A percentile compares a stretch with the other conserved stretches of the same genome.
phyloP scores from a whole-genome alignment of 352 stramenopile species.

The Stramenopiles sp. region DNA sequence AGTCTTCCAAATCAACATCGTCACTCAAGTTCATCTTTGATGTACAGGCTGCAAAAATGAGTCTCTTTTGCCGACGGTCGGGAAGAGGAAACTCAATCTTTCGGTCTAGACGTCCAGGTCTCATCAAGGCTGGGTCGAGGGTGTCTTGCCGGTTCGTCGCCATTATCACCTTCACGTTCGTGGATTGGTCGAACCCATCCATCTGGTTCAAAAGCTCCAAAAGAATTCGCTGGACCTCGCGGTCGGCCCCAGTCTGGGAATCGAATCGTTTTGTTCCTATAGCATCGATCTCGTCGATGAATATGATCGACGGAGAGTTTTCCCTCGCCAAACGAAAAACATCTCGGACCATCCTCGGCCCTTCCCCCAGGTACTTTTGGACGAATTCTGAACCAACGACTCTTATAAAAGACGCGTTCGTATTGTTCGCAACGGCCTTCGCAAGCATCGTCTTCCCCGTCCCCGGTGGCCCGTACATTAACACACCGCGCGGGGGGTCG shows the following conservation, averaged over 20 bases:
- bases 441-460: slow-evolving; percentile 98
- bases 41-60: slow-evolving; percentile 98
- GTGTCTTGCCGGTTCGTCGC: slow-evolving; percentile 98
- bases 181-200: slow-evolving; percentile 99
- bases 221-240: slow-evolving; percentile 88
- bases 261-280: slow-evolving; percentile 99
- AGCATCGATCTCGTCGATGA: slow-evolving; percentile 99
- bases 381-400: slow-evolving; percentile 95
- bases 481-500: slow-evolving; percentile 89
- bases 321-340: slow-evolving; percentile 98
- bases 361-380: slow-evolving; percentile 97
- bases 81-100: slow-evolving; percentile 99
- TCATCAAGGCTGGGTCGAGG: slow-evolving; percentile 90
- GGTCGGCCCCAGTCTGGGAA: slow-evolving; percentile 63
- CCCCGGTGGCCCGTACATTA: slow-evolving; percentile 85
- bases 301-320: slow-evolving; percentile 96
- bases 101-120: slow-evolving; percentile 87
- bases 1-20: slow-evolving; percentile 98
- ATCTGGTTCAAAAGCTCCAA: slow-evolving; percentile 99
- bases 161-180: slow-evolving; percentile 99
- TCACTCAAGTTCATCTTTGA: slow-evolving; percentile 98
- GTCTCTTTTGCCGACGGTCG: slow-evolving; percentile 96
- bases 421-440: slow-evolving; percentile 97
- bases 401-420: slow-evolving; percentile 94
- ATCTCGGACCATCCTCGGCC: slow-evolving; percentile 98